phyloP scores from a whole-genome alignment of 306 rosid species.

The Cyclanthera cordifolia region DNA sequence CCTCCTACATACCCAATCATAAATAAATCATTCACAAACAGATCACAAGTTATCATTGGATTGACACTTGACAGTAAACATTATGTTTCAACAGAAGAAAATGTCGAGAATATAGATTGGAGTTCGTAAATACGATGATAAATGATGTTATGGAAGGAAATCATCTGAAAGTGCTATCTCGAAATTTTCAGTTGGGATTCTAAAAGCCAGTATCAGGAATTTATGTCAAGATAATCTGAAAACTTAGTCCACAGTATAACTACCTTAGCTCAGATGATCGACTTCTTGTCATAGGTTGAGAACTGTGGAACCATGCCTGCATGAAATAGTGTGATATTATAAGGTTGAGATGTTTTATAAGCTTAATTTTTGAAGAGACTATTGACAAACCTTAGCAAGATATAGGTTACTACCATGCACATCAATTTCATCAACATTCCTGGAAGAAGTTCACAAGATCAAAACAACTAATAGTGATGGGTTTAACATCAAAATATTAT shows the following conservation, averaged over 20 bases:
- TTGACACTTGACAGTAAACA: neutral
- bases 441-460: conserved; percentile 25
- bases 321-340: conserved; percentile 18
- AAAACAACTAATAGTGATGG: neutral
- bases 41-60: neutral
- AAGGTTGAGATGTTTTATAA: conserved; percentile 19
- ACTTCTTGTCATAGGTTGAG: conserved; percentile 90
- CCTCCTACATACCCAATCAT: conserved; percentile 33
- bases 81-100: neutral
- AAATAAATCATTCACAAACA: neutral
- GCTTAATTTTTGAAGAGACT: conserved; percentile 12
- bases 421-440: conserved; percentile 63
- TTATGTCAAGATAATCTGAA: neutral
- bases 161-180: neutral
- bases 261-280: conserved; percentile 94
- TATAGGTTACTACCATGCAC: conserved; percentile 50
- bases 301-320: conserved; percentile 95
- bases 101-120: neutral
- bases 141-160: neutral
- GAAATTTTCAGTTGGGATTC: neutral
- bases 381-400: conserved; percentile 61
- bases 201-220: neutral
- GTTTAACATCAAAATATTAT: no score
- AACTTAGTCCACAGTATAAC: neutral
- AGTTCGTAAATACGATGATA: neutral